Evolutionary conservation across 2,329 filamentous ascomycete species (phyloP).

Genomic region (Didymosphaeria variabile): DNA sequence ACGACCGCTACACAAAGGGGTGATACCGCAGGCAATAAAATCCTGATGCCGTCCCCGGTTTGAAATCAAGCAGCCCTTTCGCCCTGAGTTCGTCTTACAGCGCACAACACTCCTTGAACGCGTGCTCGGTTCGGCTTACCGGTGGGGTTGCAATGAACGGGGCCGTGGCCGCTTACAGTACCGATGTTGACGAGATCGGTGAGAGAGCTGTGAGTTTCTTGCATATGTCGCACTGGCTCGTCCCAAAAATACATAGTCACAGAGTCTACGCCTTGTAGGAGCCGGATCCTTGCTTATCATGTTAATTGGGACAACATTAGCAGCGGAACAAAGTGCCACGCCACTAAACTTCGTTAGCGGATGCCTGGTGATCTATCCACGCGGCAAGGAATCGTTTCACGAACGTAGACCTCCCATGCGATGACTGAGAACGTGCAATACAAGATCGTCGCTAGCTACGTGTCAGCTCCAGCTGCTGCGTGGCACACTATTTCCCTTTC

Average conservation of each 20-base stretch:
- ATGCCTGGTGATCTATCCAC: background rate
- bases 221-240: conserved; percentile 5
- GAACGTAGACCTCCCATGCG: background rate
- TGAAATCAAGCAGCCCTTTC: background rate
- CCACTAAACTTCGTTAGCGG: background rate
- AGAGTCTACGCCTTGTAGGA: conserved; percentile 11
- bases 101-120: background rate
- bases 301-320: background rate
- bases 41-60: conserved; percentile 1
- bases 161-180: conserved; percentile 10
- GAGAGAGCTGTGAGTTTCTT: conserved; percentile 9
- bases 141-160: background rate
- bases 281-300: conserved; percentile 5
- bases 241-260: conserved; percentile 9
- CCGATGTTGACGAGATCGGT: conserved; percentile 11
- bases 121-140: conserved; percentile 6
- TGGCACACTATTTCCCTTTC: conserved; percentile 4
- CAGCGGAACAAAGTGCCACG: background rate
- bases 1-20: conserved; percentile 9
- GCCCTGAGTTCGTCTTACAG: background rate
- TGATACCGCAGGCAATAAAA: conserved; percentile 12
- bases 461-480: conserved; percentile 8
- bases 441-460: conserved; percentile 4
- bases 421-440: conserved; percentile 2
- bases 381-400: background rate